Evolutionary conservation across 225 moss, liverwort and hornwort species (phyloP).

Genomic region (Thuidium tamariscinum): DNA sequence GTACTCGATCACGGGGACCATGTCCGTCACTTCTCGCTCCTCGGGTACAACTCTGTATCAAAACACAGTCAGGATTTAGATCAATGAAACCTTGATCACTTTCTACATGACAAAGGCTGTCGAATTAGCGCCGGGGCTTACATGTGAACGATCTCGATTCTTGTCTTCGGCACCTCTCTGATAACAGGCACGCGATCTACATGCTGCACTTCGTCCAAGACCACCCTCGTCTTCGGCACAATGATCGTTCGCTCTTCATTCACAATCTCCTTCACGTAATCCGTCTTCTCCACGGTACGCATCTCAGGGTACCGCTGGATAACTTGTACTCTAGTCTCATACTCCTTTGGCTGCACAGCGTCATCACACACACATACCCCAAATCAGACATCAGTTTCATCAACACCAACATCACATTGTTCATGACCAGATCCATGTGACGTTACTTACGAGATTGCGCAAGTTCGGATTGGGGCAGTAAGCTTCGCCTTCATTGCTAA

Average conservation of each 20-base stretch:
- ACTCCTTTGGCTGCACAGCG: slow-evolving; percentile 42
- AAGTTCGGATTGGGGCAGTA: slow-evolving; percentile 30
- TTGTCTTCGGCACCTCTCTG: slow-evolving; percentile 23
- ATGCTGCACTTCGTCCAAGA: slow-evolving; percentile 38
- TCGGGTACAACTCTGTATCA: slow-evolving; percentile 21
- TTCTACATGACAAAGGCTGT: no score
- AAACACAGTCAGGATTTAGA: background rate
- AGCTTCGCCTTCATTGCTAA: slow-evolving; percentile 29
- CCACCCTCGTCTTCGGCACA: slow-evolving; percentile 31
- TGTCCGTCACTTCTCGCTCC: slow-evolving; percentile 34
- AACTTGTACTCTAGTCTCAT: slow-evolving; percentile 46
- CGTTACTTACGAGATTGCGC: background rate
- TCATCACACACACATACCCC: background rate
- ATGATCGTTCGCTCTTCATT: slow-evolving; percentile 32
- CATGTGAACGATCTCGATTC: slow-evolving; percentile 33
- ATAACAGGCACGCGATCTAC: slow-evolving; percentile 39
- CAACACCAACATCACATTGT: background rate
- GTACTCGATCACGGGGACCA: slow-evolving; percentile 39
- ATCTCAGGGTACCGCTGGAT: slow-evolving; percentile 53
- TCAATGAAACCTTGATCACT: background rate
- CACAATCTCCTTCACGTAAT: slow-evolving; percentile 36
- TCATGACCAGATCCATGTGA: no score
- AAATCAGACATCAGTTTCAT: background rate
- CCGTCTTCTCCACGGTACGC: slow-evolving; percentile 50
- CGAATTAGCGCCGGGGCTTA: background rate